A percentile compares a stretch with the other conserved stretches of the same genome.
Conservation (phyloP, 805 yeast species). For the Saccharomyces paradoxus region DNA sequence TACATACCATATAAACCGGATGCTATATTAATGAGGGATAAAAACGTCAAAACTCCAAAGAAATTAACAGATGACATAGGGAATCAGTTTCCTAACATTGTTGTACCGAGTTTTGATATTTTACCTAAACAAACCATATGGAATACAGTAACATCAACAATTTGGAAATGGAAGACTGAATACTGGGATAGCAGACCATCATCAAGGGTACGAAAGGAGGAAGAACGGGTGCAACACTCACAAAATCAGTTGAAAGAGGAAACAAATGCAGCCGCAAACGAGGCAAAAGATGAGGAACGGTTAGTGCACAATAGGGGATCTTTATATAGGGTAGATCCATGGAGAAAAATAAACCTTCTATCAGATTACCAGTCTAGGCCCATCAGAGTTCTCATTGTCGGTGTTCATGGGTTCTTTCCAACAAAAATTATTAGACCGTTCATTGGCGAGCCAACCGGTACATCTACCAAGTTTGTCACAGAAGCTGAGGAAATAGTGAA, state of each 20-base stretch:
- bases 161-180: constrained; percentile 2
- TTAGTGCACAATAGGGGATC: constrained; percentile 2
- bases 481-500: constrained; percentile 79
- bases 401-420: constrained; percentile 96
- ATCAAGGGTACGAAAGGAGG: neutral
- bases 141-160: constrained; percentile 15
- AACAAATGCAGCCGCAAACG: neutral
- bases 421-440: constrained; percentile 74
- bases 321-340: constrained; percentile 12
- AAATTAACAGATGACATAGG: constrained; percentile 6
- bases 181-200: neutral
- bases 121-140: constrained; percentile 22
- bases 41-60: constrained; percentile 8
- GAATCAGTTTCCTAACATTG: constrained; percentile 21
- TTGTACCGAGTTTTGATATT: constrained; percentile 26
- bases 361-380: constrained; percentile 24
- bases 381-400: constrained; percentile 69
- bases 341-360: constrained; percentile 12
- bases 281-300: constrained; percentile 7
- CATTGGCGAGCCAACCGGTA: constrained; percentile 94
- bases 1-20: constrained; percentile 16
- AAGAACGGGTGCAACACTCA: neutral
- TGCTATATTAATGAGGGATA: constrained; percentile 17
- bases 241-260: neutral
- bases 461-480: constrained; percentile 80